phyloP scores from a whole-genome alignment of 441 rosid species.

The Mallotus repandus region DNA sequence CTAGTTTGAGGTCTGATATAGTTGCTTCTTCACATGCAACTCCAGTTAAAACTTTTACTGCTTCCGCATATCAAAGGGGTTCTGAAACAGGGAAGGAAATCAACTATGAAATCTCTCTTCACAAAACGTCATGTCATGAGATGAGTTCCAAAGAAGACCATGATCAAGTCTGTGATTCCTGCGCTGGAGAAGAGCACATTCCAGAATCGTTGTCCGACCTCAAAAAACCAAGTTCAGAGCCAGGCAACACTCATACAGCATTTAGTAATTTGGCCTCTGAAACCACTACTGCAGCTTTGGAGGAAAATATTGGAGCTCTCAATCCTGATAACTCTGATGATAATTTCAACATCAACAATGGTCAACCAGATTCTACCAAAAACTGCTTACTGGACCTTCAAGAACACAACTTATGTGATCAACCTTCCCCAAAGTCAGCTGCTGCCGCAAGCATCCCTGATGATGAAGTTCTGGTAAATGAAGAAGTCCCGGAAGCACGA shows the following conservation, averaged over 20 bases:
- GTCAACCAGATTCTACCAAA: conserved; percentile 10
- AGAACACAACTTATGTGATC: conserved; percentile 12
- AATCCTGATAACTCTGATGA: conserved; percentile 11
- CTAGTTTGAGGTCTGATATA: conserved; percentile 18
- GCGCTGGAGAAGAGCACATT: conserved; percentile 13
- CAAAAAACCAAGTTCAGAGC: conserved; percentile 22
- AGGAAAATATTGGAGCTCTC: conserved; percentile 23
- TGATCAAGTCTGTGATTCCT: conserved; percentile 18
- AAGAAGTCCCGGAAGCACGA: conserved; percentile 19
- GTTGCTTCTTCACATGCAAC: conserved; percentile 30
- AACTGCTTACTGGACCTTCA: conserved; percentile 6
- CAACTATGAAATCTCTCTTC: conserved; percentile 16
- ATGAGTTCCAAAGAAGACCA: conserved; percentile 19
- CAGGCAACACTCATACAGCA: neutral
- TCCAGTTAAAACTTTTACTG: conserved; percentile 23
- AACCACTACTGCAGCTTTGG: conserved; percentile 18
- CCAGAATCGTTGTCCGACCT: conserved; percentile 15
- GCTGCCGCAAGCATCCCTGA: conserved; percentile 16
- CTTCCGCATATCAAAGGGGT: conserved; percentile 15
- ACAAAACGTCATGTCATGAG: conserved; percentile 19
- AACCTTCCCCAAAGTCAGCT: conserved; percentile 24
- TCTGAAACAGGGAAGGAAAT: conserved; percentile 12
- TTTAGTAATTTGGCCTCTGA: conserved; percentile 11
- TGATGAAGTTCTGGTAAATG: conserved; percentile 21
- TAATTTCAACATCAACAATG: conserved; percentile 16